Base-by-base conservation (phyloP, 1,284 basidiomycete species). In the Apiotrichum sp. region DNA sequence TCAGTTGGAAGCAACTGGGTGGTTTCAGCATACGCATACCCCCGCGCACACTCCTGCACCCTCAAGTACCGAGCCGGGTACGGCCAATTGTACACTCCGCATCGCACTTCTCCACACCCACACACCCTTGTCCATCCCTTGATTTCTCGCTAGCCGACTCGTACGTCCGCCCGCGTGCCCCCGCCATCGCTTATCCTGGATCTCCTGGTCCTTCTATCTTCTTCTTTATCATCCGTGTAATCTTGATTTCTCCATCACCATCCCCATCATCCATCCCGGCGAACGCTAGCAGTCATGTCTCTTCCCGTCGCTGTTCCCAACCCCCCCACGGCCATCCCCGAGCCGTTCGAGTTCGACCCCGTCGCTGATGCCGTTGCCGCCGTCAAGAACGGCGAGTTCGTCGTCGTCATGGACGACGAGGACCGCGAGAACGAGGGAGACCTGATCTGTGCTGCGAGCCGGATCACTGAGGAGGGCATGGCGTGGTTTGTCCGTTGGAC, bases 401-500 rank as follows among this genome's bases (percentile, higher is more conserved):
- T 98, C 50, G 86, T 96, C 3, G 93, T 96, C 14, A 92, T 96
- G 86, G 93, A 97, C 73, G 93, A 96, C 75, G 88, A 95, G 76
- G 80, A 81, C 62, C 80, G 93, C 61, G 93, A 97, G 79, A 97
- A 96, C 71, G 93, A 97, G 73, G 93, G 93, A 3, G 93, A 97
- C 75, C 78, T 97, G 58, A 89, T 96, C 70, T 86, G 91, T 67
- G 84, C 93, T 13, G 93, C 84, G 1, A 80, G 80, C 43, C 83
- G 85, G 57, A 84, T 89, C 63, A 92, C 92, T 16, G 90, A 90
- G 0, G 88, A 96, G 76, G 90, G 95, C 68, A 97, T 99, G 95
- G 96, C 96, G 1, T 99, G 92, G 91, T 89, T 99, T 82, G 93
- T 99, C 74, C 86, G 87, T 72, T 87, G 95, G 77, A 91, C 90